Base-by-base conservation (phyloP, 1,284 basidiomycete species). In the Pascua sp. region DNA sequence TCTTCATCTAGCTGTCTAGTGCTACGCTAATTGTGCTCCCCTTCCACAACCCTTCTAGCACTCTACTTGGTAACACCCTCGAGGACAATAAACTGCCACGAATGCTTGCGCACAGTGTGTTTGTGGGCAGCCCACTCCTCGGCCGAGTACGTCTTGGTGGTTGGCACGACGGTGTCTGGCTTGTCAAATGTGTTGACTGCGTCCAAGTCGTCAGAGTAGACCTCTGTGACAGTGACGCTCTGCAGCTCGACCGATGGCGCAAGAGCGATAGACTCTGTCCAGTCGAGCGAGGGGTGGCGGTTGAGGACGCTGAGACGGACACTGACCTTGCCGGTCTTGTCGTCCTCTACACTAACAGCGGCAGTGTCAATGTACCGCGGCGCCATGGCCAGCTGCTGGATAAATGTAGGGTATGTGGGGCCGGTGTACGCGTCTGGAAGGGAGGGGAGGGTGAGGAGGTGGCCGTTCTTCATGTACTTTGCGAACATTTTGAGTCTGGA, bases 131-230 rank as follows among this genome's bases (percentile, higher is more conserved):
- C 16, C 70, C 68, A 70, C 24, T 67, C 69, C 17, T 51, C 53
- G 4, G 49, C 64, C 5, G 44, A 49, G 40, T 37, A 47, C 37
- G 60, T 53, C 4, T 59, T 58, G 5, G 63, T 54, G 5, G 39
- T 58, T 1, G 72, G 73, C 4, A 60, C 48, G 39, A 74, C 62
- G 8, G 47, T 57, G 13, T 69, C 60, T 0, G 24, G 24, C 24
- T 68, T 65, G 11, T 69, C 69, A 32, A 68, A 76, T 12, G 70
- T 67, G 62, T 76, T 74, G 4, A 54, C 59, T 7, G 70, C 72
- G 9, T 51, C 39, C 15, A 76, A 62, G 49, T 74, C 66, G 48
- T 73, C 72, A 11, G 60, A 64, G 63, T 73, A 76, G 36, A 74
- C 57, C 58, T 72, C 70, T 49, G 69, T 68, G 4, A 70, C 51